These are phyloP conservation scores for Stereum hirsutum DNA, from an alignment of 1,284 basidiomycete species.

Conservation along the genomic window DNA sequence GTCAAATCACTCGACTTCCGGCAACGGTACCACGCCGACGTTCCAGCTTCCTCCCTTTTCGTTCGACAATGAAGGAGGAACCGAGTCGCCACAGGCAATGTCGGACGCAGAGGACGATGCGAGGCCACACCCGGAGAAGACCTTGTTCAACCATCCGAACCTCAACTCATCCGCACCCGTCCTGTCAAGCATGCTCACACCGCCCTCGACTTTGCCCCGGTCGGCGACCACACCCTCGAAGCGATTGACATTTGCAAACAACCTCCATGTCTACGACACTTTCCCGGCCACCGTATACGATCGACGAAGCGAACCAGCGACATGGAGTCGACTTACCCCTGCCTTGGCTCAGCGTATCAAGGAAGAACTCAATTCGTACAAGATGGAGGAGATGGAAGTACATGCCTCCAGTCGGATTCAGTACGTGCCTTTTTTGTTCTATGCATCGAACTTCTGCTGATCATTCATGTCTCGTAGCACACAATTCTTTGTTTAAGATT, in stretches of 20 bases:
- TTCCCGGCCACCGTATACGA: conserved; percentile 91
- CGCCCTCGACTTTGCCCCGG: conserved; percentile 40
- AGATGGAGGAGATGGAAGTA: conserved; percentile 98
- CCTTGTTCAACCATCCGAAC: conserved; percentile 59
- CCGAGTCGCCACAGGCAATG: conserved; percentile 28
- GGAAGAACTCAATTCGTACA: conserved; percentile 93
- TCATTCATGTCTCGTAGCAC: conserved; percentile 25
- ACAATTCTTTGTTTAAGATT: conserved; percentile 46
- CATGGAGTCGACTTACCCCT: conserved; percentile 93
- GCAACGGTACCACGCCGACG: conserved; percentile 17
- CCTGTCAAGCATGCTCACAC: conserved; percentile 49
- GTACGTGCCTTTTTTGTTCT: conserved; percentile 35
- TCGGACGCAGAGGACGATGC: conserved; percentile 15
- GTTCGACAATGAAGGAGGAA: conserved; percentile 34
- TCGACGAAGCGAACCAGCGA: conserved; percentile 89
- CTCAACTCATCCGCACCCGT: conserved; percentile 82
- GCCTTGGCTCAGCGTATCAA: conserved; percentile 93
- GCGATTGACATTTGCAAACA: conserved; percentile 81
- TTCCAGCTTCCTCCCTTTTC: conserved; percentile 54
- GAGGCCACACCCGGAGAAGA: conserved; percentile 21
- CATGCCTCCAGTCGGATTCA: conserved; percentile 83
- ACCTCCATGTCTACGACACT: conserved; percentile 92
- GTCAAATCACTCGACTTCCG: conserved; percentile 21
- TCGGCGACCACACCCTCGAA: conserved; percentile 62
- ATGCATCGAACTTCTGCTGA: neutral